Evolutionary conservation across 768 basidiomycete species (phyloP), one percentile per base, ranked within the genome.

Genomic region (Phanerochaete carnosa): DNA sequence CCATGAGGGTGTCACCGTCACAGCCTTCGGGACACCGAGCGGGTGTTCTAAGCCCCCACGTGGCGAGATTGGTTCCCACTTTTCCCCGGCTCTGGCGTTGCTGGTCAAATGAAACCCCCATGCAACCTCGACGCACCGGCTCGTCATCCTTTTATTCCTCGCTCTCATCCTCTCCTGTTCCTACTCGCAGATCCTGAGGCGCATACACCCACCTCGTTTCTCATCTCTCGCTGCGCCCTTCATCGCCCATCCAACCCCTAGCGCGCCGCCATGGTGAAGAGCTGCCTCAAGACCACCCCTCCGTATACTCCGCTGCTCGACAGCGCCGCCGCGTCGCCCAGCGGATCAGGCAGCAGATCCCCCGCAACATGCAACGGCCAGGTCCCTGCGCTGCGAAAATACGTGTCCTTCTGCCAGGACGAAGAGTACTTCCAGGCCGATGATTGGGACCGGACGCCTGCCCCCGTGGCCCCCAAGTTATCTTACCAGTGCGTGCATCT

Each of bases 351-450:
- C 15, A 28, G 25, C 25, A 30, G 45, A 37, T 57, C 58, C 4
- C 64, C 64, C 2, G 30, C 59, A 11, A 23, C 59, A 5, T 28
- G 16, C 23, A 29, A 32, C 50, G 19, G 16, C 1, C 61, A 32
- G 15, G 43, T 54, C 16, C 45, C 60, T 3, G 28, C 23, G 9
- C 50, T 52, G 29, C 59, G 62, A 12, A 64, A 63, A 45, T 30
- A n/a, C 23, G 62, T 64, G 11, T 61, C 62, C 26, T 66, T 66
- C 58, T 64, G 65, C 57, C 56, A 54, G 23, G 46, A 51, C 11
- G 64, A 61, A 51, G 66, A 67, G 60, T 59, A 63, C 51, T 63
- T 61, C 39, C 57, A 67, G 33, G 66, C 59, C 29, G 66, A 67
- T 43, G 64, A 67, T 25, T 67, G 64, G 64, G 66, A 67, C 45